Conservation (phyloP, 768 basidiomycete species). For the Lentinus brumalis region DNA sequence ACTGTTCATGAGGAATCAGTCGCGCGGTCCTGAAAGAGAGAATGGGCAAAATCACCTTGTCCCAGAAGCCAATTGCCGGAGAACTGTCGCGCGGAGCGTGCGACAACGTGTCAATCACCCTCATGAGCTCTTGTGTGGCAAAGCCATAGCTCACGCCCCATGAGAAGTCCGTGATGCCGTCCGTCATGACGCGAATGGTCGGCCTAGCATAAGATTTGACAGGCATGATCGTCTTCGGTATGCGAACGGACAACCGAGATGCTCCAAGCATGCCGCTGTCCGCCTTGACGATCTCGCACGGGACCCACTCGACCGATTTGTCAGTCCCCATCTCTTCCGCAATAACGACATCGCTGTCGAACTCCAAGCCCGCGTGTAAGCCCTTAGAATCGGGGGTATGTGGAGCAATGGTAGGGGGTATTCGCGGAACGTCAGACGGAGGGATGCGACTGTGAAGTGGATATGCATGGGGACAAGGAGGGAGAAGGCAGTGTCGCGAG, state of each 20-base stretch:
- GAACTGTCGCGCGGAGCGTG: slow-evolving; percentile 80
- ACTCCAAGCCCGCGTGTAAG: slow-evolving; percentile 52
- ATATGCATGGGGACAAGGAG: slow-evolving; percentile 85
- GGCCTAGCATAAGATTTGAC: slow-evolving; percentile 91
- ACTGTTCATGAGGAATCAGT: slow-evolving; percentile 35
- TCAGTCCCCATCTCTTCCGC: slow-evolving; percentile 83
- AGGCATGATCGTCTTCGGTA: slow-evolving; percentile 94
- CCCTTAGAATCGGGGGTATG: slow-evolving; percentile 54
- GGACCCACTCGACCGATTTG: slow-evolving; percentile 69
- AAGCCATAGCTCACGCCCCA: slow-evolving; percentile 92
- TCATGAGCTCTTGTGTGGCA: slow-evolving; percentile 84
- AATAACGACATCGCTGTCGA: slow-evolving; percentile 79
- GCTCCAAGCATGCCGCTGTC: slow-evolving; percentile 54
- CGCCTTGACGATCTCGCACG: slow-evolving; percentile 63
- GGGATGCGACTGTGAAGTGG: slow-evolving; percentile 61
- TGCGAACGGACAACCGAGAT: slow-evolving; percentile 53
- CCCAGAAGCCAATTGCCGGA: slow-evolving; percentile 90
- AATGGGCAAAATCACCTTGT: slow-evolving; percentile 60
- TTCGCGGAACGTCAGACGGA: slow-evolving; percentile 72
- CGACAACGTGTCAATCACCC: slow-evolving; percentile 78
- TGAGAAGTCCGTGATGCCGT: slow-evolving; percentile 68
- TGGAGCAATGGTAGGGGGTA: slow-evolving; percentile 87
- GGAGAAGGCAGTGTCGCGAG: slow-evolving; percentile 69
- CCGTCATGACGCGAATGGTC: slow-evolving; percentile 63
- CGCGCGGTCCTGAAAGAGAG: too few relatives aligned